Evolutionary conservation across 352 stramenopile species (phyloP).

Genomic region (Elongisporangium senticosum): DNA sequence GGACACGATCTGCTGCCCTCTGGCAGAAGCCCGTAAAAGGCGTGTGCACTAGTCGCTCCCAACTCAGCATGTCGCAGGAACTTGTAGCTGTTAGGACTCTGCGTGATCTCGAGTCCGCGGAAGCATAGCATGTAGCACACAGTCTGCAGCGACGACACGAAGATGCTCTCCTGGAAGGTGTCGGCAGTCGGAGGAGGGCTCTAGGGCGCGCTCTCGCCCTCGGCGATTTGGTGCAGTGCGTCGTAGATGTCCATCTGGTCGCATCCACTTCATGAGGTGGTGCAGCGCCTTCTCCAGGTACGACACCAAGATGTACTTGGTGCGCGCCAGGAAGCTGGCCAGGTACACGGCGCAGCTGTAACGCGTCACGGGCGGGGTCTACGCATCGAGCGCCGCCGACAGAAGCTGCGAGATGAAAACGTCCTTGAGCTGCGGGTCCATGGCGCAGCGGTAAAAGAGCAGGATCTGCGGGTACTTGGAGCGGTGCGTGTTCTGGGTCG

Average conservation of each 20-base stretch:
- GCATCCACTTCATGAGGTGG: constrained; percentile 90
- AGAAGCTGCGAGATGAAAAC: constrained; percentile 81
- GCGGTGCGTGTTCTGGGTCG: constrained; percentile 85
- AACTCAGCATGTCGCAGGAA: constrained; percentile 80
- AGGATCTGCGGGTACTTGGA: constrained; percentile 93
- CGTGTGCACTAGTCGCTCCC: constrained; percentile 68
- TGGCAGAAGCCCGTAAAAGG: constrained; percentile 47
- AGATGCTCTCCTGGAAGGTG: constrained; percentile 66
- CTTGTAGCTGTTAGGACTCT: constrained; percentile 63
- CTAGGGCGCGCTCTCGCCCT: constrained; percentile 14
- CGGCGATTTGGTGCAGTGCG: constrained; percentile 16
- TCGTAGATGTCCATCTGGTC: constrained; percentile 91
- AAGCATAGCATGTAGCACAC: constrained; percentile 98
- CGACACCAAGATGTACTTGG: constrained; percentile 90
- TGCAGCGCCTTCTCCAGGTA: constrained; percentile 92
- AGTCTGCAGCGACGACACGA: constrained; percentile 87
- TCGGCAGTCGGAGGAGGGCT: constrained; percentile 16
- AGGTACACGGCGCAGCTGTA: constrained; percentile 95
- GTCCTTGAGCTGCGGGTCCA: constrained; percentile 75
- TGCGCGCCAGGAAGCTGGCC: constrained; percentile 93
- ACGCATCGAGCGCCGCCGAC: constrained; percentile 63
- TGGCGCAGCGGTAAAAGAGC: constrained; percentile 84
- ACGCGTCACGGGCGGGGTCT: constrained; percentile 83
- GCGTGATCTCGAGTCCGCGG: constrained; percentile 84
- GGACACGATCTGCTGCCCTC: constrained; percentile 70